A percentile compares a stretch with the other conserved stretches of the same genome.
Evolutionary conservation across 2,329 filamentous ascomycete genomes (phyloP).

Genomic region (Eurotiales sp.): DNA sequence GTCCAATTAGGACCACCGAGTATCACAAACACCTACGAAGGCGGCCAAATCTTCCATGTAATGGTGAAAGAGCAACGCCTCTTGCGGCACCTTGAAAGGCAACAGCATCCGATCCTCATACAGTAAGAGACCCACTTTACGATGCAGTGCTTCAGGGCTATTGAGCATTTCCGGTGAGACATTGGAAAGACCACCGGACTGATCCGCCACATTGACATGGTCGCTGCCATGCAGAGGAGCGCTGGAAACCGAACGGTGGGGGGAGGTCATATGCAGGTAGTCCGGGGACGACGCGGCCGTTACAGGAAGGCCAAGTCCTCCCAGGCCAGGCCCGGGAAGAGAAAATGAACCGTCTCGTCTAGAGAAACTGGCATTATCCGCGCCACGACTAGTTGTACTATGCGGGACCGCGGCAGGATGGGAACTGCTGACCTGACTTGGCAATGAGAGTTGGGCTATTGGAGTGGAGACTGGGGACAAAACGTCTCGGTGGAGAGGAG

Average conservation of each 20-base stretch:
- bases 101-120: conserved; percentile 9
- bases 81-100: conserved; percentile 2
- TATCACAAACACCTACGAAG: conserved; percentile 1
- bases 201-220: background rate
- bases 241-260: background rate
- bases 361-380: background rate
- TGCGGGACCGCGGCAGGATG: background rate
- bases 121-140: conserved; percentile 6
- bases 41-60: conserved; percentile 6
- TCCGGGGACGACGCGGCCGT: background rate
- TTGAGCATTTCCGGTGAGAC: conserved; percentile 4
- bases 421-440: background rate
- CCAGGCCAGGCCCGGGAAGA: background rate
- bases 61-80: conserved; percentile 3
- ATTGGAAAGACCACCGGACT: conserved; percentile 1
- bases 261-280: background rate
- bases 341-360: background rate
- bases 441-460: background rate
- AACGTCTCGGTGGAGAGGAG: background rate
- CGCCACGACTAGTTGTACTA: background rate
- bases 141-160: conserved; percentile 6
- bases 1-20: background rate
- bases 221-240: background rate
- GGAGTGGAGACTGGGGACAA: background rate
- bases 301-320: background rate